A percentile compares a stretch with the other conserved stretches of the same genome.
These are phyloP conservation scores for Fusarium temperatum DNA, from an alignment of 2,329 filamentous ascomycete species.

Conservation along the genomic window DNA sequence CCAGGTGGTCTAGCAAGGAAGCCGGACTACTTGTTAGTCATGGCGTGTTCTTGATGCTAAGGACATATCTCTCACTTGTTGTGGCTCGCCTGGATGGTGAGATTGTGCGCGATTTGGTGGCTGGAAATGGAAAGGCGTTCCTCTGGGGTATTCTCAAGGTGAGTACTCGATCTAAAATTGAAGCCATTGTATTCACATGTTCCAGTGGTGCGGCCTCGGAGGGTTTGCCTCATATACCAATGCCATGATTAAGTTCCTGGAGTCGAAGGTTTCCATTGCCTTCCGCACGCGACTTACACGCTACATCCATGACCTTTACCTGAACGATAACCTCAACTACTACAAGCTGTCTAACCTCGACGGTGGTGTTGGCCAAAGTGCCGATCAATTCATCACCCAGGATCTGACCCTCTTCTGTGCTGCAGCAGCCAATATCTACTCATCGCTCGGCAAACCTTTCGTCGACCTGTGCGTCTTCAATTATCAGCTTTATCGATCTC, in stretches of 20 bases:
- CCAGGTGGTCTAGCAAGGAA: slow-evolving; percentile 94
- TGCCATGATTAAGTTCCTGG: slow-evolving; percentile 98
- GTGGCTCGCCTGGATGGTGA: slow-evolving; percentile 94
- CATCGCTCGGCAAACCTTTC: slow-evolving; percentile 94
- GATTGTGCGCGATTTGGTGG: slow-evolving; percentile 95
- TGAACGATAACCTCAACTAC: slow-evolving; percentile 94
- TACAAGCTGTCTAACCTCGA: slow-evolving; percentile 95
- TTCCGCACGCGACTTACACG: slow-evolving; percentile 94
- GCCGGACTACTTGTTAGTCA: slow-evolving; percentile 90
- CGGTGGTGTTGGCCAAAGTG: slow-evolving; percentile 88
- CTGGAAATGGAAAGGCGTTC: slow-evolving; percentile 89
- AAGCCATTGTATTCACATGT: neutral
- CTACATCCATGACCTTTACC: slow-evolving; percentile 96
- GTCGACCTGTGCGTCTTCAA: slow-evolving; percentile 99
- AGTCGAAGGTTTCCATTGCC: slow-evolving; percentile 97
- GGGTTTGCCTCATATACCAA: slow-evolving; percentile 97
- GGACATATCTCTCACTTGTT: slow-evolving; percentile 93
- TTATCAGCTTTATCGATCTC: slow-evolving; percentile 91
- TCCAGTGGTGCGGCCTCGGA: slow-evolving; percentile 88
- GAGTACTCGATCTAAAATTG: slow-evolving; percentile 22
- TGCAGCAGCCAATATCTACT: slow-evolving; percentile 90
- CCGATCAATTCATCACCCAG: slow-evolving; percentile 97
- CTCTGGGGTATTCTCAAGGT: slow-evolving; percentile 86
- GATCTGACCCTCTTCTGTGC: slow-evolving; percentile 96
- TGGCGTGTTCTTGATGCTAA: slow-evolving; percentile 85